Percentiles rank a stretch among this genome's conserved stretches.
phyloP scores from a whole-genome alignment of 768 basidiomycete genomes.

The Saitozyma podzolica region DNA sequence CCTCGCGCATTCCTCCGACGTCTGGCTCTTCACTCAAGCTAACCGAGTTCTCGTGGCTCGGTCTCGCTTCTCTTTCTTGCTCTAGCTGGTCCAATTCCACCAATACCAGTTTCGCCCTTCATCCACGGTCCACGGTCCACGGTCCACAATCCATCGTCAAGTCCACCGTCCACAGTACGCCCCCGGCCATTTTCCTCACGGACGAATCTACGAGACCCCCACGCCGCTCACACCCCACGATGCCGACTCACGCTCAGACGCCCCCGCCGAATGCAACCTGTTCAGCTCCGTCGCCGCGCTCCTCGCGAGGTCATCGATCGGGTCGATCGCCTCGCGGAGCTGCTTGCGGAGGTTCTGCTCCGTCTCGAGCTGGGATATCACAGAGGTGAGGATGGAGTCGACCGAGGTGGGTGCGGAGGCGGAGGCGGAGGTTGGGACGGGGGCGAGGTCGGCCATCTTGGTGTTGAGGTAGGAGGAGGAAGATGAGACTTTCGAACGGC shows the following conservation, averaged over 20 bases:
- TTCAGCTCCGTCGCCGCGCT: slow-evolving; percentile 36
- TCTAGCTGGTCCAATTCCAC: no score
- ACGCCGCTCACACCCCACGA: no score
- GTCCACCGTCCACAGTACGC: no score
- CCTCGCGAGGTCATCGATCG: slow-evolving; percentile 39
- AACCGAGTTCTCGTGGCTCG: not conserved
- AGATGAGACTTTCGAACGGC: no score
- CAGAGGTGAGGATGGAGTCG: slow-evolving; percentile 19
- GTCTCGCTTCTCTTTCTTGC: not conserved
- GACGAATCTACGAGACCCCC: not conserved
- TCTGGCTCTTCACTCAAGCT: not conserved
- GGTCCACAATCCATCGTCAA: no score
- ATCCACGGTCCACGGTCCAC: no score
- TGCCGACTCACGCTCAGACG: slow-evolving; percentile 30
- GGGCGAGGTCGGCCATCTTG: no score
- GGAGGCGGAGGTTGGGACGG: no score
- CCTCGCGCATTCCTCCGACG: not conserved
- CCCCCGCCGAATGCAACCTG: slow-evolving; percentile 31
- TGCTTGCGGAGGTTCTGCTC: slow-evolving; percentile 37
- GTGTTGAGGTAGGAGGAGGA: no score
- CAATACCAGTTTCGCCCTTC: no score
- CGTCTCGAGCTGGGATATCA: slow-evolving; percentile 36
- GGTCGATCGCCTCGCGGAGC: slow-evolving; percentile 42
- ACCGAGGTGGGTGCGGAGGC: slow-evolving; percentile 10
- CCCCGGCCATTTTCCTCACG: not conserved